A percentile compares a stretch with the other conserved stretches of the same genome.
Evolutionary conservation across 2,329 filamentous ascomycete species (phyloP).

Genomic region (Trichophyton schoenleinii): DNA sequence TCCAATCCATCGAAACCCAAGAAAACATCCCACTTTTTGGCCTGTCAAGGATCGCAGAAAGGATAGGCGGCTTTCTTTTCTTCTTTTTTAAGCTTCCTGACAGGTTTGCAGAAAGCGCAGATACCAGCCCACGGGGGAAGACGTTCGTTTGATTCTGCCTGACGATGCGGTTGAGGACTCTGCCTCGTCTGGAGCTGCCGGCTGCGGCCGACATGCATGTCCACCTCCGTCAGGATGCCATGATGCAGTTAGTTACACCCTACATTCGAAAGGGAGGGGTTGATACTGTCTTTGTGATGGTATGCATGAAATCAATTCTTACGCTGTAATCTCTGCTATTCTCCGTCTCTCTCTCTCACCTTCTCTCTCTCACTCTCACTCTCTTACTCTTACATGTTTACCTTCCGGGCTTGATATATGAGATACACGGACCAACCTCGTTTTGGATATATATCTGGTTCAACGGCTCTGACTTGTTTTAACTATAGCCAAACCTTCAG

Average conservation of each 20-base stretch:
- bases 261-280: slow-evolving; percentile 50
- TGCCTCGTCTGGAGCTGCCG: slow-evolving; percentile 9
- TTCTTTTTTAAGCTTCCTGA: background rate
- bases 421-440: too few relatives aligned
- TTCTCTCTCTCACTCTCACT: too few relatives aligned
- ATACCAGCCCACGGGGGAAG: background rate
- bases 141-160: background rate
- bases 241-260: slow-evolving; percentile 46
- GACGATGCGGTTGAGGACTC: slow-evolving; percentile 10
- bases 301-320: slow-evolving; percentile 14
- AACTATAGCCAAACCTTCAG: slow-evolving; percentile 48
- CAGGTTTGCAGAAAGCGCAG: background rate
- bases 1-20: background rate
- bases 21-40: background rate
- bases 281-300: slow-evolving; percentile 48
- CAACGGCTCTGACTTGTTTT: background rate
- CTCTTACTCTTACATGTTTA: too few relatives aligned
- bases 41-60: background rate
- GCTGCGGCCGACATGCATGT: slow-evolving; percentile 29
- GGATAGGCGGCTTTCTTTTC: background rate
- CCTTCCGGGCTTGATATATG: too few relatives aligned
- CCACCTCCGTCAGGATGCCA: slow-evolving; percentile 55
- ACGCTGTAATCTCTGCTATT: background rate
- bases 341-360: background rate
- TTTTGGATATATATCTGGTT: background rate